These are phyloP conservation scores for Leishmania arabica DNA, from an alignment of 208 protist genomes.

Conservation along the genomic window DNA sequence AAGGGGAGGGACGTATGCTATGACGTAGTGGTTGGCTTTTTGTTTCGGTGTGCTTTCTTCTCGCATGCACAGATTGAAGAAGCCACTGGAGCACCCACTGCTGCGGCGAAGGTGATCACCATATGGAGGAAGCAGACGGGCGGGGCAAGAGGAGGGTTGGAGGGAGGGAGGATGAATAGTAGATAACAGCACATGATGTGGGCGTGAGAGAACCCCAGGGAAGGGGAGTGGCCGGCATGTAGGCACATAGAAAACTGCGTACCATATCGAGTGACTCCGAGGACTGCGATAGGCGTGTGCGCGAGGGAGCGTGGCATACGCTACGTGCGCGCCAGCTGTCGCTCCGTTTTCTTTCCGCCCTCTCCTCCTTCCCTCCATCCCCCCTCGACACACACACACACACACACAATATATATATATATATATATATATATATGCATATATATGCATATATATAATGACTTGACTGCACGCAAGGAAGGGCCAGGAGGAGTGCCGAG, in stretches of 20 bases:
- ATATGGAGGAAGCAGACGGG: not conserved
- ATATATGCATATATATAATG: not conserved
- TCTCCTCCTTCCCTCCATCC: not conserved
- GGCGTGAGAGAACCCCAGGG: not conserved
- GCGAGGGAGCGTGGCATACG: not conserved
- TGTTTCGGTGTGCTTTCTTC: not conserved
- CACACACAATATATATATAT: not conserved
- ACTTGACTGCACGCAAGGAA: not conserved
- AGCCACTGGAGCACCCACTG: not conserved
- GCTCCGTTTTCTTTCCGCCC: not conserved
- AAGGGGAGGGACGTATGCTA: not conserved
- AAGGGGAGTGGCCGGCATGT: not conserved
- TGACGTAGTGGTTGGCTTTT: not conserved
- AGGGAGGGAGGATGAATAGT: not conserved
- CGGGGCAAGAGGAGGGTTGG: not conserved
- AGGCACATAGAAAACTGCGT: not conserved
- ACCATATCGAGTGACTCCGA: not conserved
- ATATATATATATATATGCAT: no score
- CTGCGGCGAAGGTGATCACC: not conserved
- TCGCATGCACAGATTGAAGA: conserved; percentile 7
- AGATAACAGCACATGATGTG: not conserved
- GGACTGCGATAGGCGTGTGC: not conserved
- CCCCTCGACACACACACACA: not conserved
- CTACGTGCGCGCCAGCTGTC: not conserved
- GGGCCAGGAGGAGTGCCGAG: not conserved